Evolutionary conservation across 164 flowering plant species (phyloP).

Genomic region (Annona squamosa): DNA sequence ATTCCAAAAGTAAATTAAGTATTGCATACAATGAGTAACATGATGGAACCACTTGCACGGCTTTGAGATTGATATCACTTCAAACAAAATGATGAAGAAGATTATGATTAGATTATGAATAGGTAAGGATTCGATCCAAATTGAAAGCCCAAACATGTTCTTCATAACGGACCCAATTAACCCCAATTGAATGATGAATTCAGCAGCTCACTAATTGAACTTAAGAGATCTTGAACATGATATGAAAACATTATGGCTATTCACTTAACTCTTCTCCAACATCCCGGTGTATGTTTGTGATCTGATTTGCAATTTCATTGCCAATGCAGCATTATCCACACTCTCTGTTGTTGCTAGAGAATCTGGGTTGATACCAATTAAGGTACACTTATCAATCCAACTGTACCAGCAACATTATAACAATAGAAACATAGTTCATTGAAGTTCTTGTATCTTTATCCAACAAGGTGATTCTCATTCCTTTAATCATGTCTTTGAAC

Average conservation of each 20-base stretch:
- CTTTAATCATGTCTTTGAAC: constrained; percentile 91
- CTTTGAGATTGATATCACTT: constrained; percentile 31
- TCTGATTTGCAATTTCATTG: constrained; percentile 85
- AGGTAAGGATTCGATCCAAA: background rate
- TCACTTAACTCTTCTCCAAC: constrained; percentile 90
- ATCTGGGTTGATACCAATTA: constrained; percentile 83
- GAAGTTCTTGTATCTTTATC: constrained; percentile 81
- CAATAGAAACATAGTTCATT: constrained; percentile 86
- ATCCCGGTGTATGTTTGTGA: constrained; percentile 85
- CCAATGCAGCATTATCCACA: constrained; percentile 74
- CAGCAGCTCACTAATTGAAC: background rate
- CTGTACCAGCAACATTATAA: constrained; percentile 92
- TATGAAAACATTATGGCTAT: background rate
- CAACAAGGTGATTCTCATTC: constrained; percentile 80
- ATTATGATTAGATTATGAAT: too few relatives aligned
- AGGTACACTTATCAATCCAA: constrained; percentile 90
- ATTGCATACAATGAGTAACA: background rate
- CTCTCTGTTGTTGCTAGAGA: constrained; percentile 68
- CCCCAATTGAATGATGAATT: background rate
- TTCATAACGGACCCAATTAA: background rate
- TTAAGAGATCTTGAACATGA: background rate
- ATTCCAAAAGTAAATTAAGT: background rate
- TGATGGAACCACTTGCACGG: constrained; percentile 14
- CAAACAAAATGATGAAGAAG: background rate
- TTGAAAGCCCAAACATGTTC: background rate